phyloP scores from a whole-genome alignment of 139 green algal species.

The Deuterostichococcus epilithicus region DNA sequence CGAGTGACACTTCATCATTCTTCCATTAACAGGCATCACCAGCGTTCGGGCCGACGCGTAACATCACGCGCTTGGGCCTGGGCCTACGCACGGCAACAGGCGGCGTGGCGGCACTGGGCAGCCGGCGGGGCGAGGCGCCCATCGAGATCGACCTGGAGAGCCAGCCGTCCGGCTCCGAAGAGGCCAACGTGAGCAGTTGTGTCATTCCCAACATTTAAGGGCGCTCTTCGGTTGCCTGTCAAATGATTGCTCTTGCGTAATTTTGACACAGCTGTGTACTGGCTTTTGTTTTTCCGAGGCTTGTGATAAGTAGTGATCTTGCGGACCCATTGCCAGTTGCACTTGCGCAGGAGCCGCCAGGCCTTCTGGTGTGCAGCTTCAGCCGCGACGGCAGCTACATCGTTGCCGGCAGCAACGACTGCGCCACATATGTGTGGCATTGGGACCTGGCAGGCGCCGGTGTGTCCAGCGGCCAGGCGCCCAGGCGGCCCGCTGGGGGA shows the following conservation, averaged over 20 bases:
- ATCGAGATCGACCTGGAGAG: background rate
- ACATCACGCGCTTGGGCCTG: background rate
- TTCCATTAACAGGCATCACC: background rate
- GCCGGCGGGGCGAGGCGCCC: constrained; percentile 2
- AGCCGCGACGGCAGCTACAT: constrained; percentile 56
- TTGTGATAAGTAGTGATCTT: background rate
- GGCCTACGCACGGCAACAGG: background rate
- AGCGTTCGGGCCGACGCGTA: background rate
- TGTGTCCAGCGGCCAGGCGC: background rate
- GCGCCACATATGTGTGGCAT: constrained; percentile 60
- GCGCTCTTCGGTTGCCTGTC: background rate
- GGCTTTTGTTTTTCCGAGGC: background rate
- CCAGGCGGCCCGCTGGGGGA: too few relatives aligned
- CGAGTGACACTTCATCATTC: too few relatives aligned
- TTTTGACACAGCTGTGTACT: constrained; percentile 2
- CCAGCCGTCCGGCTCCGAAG: background rate
- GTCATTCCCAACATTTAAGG: too few relatives aligned
- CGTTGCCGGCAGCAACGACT: constrained; percentile 57
- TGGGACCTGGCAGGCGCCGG: constrained; percentile 32
- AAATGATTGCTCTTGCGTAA: constrained; percentile 3
- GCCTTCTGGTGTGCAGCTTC: constrained; percentile 68
- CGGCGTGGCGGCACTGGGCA: background rate
- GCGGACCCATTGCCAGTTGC: too few relatives aligned
- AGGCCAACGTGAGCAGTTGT: background rate
- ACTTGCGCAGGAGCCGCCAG: background rate